These are phyloP conservation scores for Pseudogymnoascus sp. DNA, from an alignment of 2,329 filamentous ascomycete genomes.

Conservation along the genomic window DNA sequence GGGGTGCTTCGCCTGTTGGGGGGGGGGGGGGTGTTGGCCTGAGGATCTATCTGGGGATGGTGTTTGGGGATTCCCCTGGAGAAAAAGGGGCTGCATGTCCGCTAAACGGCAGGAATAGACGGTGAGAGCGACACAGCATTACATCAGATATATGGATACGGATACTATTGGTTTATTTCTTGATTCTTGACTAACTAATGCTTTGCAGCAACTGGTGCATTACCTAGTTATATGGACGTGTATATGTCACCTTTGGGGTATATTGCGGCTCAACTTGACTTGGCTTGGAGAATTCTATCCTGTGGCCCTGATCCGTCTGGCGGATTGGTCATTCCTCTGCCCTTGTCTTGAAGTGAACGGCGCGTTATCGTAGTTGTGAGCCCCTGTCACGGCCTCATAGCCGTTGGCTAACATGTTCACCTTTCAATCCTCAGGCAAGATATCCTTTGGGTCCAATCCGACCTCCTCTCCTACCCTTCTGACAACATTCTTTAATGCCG, in stretches of 20 bases:
- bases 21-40: not conserved
- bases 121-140: not conserved
- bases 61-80: not conserved
- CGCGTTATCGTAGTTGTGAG: not conserved
- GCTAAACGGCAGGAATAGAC: too few relatives aligned
- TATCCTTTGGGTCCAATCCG: constrained; percentile 49
- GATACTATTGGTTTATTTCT: not conserved
- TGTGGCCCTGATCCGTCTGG: not conserved
- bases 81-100: not conserved
- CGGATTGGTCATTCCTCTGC: not conserved
- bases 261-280: not conserved
- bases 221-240: not conserved
- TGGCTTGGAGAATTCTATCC: not conserved
- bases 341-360: not conserved
- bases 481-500: constrained; percentile 74
- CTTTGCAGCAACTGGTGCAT: not conserved
- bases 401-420: not conserved
- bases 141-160: not conserved
- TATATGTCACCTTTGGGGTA: not conserved
- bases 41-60: not conserved
- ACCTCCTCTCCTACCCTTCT: constrained; percentile 58
- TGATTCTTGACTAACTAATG: not conserved
- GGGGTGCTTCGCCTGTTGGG: not conserved
- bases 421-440: constrained; percentile 27
- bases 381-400: not conserved